Evolutionary conservation across 495 filamentous ascomycete genomes (phyloP).

Genomic region (Poronia punctata): DNA sequence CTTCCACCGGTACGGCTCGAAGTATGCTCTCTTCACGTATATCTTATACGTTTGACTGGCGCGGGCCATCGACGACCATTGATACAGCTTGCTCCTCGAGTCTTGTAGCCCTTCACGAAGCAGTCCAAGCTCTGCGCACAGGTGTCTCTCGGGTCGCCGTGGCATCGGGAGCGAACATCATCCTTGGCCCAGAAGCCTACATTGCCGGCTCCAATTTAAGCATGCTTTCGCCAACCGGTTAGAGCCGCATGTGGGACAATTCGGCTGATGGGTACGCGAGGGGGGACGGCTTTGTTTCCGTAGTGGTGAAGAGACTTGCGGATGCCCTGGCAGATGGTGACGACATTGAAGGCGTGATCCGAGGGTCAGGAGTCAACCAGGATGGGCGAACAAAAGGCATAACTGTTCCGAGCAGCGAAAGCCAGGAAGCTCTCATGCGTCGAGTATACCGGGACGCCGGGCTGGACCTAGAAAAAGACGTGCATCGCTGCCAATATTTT

Average conservation of each 20-base stretch:
- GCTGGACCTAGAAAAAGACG: constrained; percentile 29
- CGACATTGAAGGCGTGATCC: constrained; percentile 54
- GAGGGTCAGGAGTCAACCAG: constrained; percentile 46
- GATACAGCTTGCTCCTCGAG: constrained; percentile 45
- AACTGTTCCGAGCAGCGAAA: constrained; percentile 39
- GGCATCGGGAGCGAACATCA: constrained; percentile 30
- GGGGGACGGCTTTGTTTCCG: constrained; percentile 43
- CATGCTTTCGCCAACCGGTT: constrained; percentile 29
- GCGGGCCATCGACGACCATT: constrained; percentile 29
- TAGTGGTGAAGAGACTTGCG: constrained; percentile 50
- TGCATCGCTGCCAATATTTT: constrained; percentile 26
- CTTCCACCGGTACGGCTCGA: constrained; percentile 17
- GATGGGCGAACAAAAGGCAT: constrained; percentile 42
- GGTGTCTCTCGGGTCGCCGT: constrained; percentile 36
- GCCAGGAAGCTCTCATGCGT: constrained; percentile 45
- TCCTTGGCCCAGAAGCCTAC: constrained; percentile 19
- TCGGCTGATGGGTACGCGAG: constrained; percentile 57
- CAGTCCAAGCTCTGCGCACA: constrained; percentile 32
- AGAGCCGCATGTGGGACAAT: constrained; percentile 35
- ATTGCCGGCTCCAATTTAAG: constrained; percentile 1
- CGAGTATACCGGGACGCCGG: constrained; percentile 39
- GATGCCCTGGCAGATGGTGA: constrained; percentile 43
- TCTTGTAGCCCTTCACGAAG: constrained; percentile 32
- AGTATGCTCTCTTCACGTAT: constrained; percentile 42
- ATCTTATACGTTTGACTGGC: constrained; percentile 40